Base-by-base conservation (phyloP, 1,284 basidiomycete genomes). In the Fomes fomentarius region DNA sequence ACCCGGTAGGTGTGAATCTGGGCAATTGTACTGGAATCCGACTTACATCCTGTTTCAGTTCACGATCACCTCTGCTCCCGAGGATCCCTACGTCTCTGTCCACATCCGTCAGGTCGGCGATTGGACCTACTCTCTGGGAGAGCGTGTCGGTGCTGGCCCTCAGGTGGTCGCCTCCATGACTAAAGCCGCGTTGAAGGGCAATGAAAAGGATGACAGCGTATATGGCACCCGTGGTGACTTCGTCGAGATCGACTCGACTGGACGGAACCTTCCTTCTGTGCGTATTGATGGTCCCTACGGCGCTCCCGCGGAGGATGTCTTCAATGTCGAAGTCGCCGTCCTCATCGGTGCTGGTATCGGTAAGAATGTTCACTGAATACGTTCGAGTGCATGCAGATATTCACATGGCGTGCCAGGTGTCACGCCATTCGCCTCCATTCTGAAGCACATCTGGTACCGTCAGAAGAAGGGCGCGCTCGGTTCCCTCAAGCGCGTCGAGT, bases 391-490 rank as follows among this genome's bases (percentile, higher is more conserved):
- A 38, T 31, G 30, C 15, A 37, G 39, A 28, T 6, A 26, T 12
- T 31, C 1, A 31, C 47, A 15, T 41, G 28, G 14, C 55, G 50
- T 37, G 21, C 43, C 57, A 87, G 85, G 88, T 75, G 87, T 91
- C 44, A 94, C 92, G 2, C 93, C 94, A 1, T 96, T 96, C 67
- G 91, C 92, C 0, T 93, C 91, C 26, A 94, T 95, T 64, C 75
- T 96, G 60, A 95, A 94, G 76, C 90, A 95, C 67, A 93, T 96
- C 57, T 95, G 93, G 93, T 94, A 94, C 74, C 85, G 85, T 63
- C 92, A 94, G 70, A 86, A 85, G 72, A 81, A 79, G 56, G 86
- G 88, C 31, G 81, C 84, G 52, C 76, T 94, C 34, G 89, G 90
- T 26, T 82, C 84, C 30, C 82, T 96, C 51, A 85, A 86, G 49